Conservation (phyloP, 371 early-diverging fungal species). For the Lichtheimia ramosa region DNA sequence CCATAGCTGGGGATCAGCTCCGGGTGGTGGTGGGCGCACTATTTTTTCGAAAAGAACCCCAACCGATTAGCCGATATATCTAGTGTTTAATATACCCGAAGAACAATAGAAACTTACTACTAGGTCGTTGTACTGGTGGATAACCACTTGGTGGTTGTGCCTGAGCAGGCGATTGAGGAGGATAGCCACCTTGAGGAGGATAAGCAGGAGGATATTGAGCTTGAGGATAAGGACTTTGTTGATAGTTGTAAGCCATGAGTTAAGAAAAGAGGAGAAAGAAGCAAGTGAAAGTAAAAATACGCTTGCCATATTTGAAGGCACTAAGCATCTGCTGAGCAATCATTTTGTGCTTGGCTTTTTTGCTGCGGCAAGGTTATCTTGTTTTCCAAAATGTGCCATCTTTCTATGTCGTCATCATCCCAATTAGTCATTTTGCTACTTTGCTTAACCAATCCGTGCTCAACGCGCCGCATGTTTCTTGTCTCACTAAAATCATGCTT, state of each 20-base stretch:
- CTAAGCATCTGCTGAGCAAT: no score
- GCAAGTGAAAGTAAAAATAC: slow-evolving; percentile 8
- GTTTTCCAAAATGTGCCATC: not conserved
- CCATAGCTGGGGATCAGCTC: slow-evolving; percentile 54
- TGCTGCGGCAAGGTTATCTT: not conserved
- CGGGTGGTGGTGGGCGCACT: slow-evolving; percentile 31
- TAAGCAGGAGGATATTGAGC: slow-evolving; percentile 10
- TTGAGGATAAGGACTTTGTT: slow-evolving; percentile 4
- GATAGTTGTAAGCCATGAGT: slow-evolving; percentile 20
- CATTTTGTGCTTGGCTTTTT: no score
- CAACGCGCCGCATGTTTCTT: no score
- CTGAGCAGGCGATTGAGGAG: slow-evolving; percentile 11
- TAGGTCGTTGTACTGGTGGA: slow-evolving; percentile 5
- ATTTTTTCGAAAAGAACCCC: not conserved
- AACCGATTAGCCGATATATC: not conserved
- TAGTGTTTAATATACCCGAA: not conserved
- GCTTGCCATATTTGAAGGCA: not conserved
- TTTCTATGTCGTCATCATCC: not conserved
- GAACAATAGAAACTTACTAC: slow-evolving; percentile 5
- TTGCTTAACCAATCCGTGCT: no score
- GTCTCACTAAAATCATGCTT: no score
- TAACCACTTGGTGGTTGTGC: slow-evolving; percentile 12
- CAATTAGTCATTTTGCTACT: no score
- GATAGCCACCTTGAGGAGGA: slow-evolving; percentile 12
- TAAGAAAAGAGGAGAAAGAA: slow-evolving; percentile 5